Percentiles rank a stretch among this genome's conserved stretches.
Conservation (phyloP, 306 rosid species). For the Dicorynia guianensis region DNA sequence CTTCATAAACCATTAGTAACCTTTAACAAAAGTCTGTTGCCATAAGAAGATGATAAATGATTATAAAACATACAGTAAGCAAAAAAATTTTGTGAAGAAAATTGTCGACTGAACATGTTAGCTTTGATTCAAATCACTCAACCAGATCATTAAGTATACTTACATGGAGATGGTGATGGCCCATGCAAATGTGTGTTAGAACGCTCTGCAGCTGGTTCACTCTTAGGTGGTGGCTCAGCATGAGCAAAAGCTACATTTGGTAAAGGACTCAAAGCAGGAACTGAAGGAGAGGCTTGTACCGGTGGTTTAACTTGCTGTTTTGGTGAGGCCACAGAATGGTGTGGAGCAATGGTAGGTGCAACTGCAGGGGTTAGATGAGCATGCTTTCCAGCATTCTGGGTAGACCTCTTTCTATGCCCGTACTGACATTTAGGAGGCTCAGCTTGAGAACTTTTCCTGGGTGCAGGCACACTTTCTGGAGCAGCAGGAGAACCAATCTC, state of each 20-base stretch:
- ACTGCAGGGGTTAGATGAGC: slow-evolving; percentile 54
- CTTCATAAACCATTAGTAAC: neutral
- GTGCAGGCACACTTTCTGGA: slow-evolving; percentile 51
- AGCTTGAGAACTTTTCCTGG: slow-evolving; percentile 54
- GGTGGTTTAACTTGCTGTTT: slow-evolving; percentile 53
- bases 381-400: slow-evolving; percentile 51
- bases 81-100: neutral
- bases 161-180: slow-evolving; percentile 61
- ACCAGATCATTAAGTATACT: slow-evolving; percentile 48
- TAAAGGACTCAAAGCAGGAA: slow-evolving; percentile 74
- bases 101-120: slow-evolving; percentile 9
- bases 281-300: slow-evolving; percentile 48
- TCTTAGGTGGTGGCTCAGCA: slow-evolving; percentile 73
- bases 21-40: neutral
- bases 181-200: slow-evolving; percentile 42
- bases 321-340: slow-evolving; percentile 57
- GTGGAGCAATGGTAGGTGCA: slow-evolving; percentile 58
- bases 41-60: neutral
- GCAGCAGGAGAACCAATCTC: slow-evolving; percentile 58
- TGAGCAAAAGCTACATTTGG: slow-evolving; percentile 79
- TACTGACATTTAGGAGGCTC: slow-evolving; percentile 67
- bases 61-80: slow-evolving; percentile 1
- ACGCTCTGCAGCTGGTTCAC: slow-evolving; percentile 46
- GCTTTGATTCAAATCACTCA: slow-evolving; percentile 12
- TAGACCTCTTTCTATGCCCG: slow-evolving; percentile 56